Conservation (phyloP, 2,329 filamentous ascomycete genomes). For the Beauveria sp. region DNA sequence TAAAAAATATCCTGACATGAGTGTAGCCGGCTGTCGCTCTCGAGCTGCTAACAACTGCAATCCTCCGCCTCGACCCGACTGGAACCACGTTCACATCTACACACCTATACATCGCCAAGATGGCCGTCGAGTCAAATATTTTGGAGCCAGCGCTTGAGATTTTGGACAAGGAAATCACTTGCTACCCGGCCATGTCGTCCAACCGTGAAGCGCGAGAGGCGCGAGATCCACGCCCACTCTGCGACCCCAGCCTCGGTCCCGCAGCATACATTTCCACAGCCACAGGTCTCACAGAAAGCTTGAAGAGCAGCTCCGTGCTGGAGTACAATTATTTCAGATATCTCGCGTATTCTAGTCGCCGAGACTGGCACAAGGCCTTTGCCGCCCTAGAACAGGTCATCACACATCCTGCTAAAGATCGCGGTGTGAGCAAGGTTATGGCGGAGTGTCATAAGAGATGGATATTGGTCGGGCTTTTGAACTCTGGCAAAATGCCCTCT, state of each 20-base stretch:
- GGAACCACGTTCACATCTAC: constrained; percentile 58
- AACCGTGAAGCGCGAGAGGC: constrained; percentile 14
- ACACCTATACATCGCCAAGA: constrained; percentile 49
- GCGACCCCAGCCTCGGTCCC: constrained; percentile 38
- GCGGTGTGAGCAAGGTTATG: constrained; percentile 67
- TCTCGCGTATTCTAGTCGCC: constrained; percentile 54
- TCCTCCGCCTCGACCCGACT: constrained; percentile 59
- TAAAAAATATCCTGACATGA: constrained; percentile 7
- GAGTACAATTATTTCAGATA: constrained; percentile 61
- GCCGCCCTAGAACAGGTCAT: constrained; percentile 58
- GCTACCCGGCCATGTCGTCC: constrained; percentile 45
- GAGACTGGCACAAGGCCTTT: constrained; percentile 55
- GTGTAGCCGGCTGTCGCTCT: constrained; percentile 38
- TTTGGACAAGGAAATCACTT: constrained; percentile 58
- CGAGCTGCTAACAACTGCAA: constrained; percentile 40
- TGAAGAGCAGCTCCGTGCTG: constrained; percentile 48
- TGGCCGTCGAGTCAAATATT: constrained; percentile 49
- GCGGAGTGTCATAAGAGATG: constrained; percentile 89
- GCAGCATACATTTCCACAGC: constrained; percentile 51
- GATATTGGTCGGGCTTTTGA: constrained; percentile 68
- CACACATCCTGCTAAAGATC: constrained; percentile 56
- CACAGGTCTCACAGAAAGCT: constrained; percentile 47
- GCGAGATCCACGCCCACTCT: constrained; percentile 32
- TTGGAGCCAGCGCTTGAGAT: constrained; percentile 51
- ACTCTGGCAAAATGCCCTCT: constrained; percentile 50